These are phyloP conservation scores for Xylariales sp. DNA, from an alignment of 2,329 filamentous ascomycete genomes.

Conservation along the genomic window DNA sequence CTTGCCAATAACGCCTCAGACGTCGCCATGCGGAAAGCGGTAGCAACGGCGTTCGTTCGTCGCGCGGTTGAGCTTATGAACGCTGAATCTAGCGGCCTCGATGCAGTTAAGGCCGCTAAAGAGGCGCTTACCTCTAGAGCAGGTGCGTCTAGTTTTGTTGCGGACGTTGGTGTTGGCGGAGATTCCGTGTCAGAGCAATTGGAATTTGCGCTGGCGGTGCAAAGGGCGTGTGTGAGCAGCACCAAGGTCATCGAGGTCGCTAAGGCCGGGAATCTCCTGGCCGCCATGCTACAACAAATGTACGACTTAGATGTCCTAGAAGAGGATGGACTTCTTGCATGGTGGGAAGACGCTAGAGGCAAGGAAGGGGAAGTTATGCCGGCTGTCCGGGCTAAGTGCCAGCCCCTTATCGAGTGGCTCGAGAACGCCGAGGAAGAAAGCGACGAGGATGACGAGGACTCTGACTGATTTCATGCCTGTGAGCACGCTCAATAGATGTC, in stretches of 20 bases:
- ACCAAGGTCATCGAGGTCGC: constrained; percentile 66
- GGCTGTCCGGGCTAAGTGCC: constrained; percentile 77
- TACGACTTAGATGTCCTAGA: constrained; percentile 87
- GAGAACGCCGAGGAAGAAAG: constrained; percentile 80
- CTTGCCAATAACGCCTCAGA: constrained; percentile 93
- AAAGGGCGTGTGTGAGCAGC: constrained; percentile 78
- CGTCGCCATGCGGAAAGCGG: constrained; percentile 85
- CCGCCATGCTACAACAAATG: constrained; percentile 84
- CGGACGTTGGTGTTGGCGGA: constrained; percentile 70
- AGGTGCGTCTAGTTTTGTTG: constrained; percentile 67
- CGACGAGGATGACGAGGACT: constrained; percentile 74
- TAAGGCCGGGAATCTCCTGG: constrained; percentile 71
- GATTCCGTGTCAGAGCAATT: constrained; percentile 81
- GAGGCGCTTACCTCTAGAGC: constrained; percentile 66
- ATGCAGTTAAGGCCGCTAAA: constrained; percentile 73
- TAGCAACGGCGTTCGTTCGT: constrained; percentile 86
- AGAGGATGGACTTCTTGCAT: constrained; percentile 86
- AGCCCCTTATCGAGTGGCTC: constrained; percentile 84
- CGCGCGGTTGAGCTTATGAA: constrained; percentile 77
- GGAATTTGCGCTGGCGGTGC: constrained; percentile 84
- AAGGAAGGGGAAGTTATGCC: constrained; percentile 75
- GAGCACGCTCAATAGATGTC: neutral
- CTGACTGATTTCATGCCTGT: constrained; percentile 37
- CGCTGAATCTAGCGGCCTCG: constrained; percentile 63
- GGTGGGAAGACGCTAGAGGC: constrained; percentile 84